These are phyloP conservation scores for Trametes cingulata DNA, from an alignment of 768 basidiomycete species.

Conservation along the genomic window DNA sequence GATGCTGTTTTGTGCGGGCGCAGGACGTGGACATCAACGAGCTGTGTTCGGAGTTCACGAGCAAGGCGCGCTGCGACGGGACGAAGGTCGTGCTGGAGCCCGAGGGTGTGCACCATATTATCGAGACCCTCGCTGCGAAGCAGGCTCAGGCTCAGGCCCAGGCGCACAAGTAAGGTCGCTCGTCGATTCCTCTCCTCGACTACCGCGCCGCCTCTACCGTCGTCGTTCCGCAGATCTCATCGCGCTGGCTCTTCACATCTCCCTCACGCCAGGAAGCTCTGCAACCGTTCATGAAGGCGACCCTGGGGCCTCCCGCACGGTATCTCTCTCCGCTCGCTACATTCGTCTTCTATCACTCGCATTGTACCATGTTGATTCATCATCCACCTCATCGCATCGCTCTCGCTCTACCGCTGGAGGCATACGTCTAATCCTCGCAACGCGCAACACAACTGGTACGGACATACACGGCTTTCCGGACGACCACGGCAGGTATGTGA, in stretches of 20 bases:
- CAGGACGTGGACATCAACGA: constrained; percentile 80
- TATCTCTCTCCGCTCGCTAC: neutral
- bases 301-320: neutral
- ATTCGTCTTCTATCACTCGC: neutral
- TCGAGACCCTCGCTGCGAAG: constrained; percentile 42
- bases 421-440: neutral
- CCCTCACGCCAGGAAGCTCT: too few species aligned
- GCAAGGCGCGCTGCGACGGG: constrained; percentile 83
- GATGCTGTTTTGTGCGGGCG: constrained; percentile 4
- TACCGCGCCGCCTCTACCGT: neutral
- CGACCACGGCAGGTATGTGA: neutral
- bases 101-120: constrained; percentile 43
- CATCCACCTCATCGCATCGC: too few species aligned
- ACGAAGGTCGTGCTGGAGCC: constrained; percentile 76
- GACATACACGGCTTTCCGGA: neutral
- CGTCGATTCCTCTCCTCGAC: neutral
- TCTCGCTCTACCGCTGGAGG: neutral
- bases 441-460: neutral
- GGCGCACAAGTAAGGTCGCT: constrained; percentile 18
- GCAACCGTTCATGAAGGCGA: neutral
- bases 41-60: constrained; percentile 76
- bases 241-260: neutral
- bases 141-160: constrained; percentile 19
- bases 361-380: neutral
- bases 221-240: constrained; percentile 2